A percentile compares a stretch with the other conserved stretches of the same genome.
phyloP scores from a whole-genome alignment of 164 flowering plant genomes.

The Vitis amurensis region DNA sequence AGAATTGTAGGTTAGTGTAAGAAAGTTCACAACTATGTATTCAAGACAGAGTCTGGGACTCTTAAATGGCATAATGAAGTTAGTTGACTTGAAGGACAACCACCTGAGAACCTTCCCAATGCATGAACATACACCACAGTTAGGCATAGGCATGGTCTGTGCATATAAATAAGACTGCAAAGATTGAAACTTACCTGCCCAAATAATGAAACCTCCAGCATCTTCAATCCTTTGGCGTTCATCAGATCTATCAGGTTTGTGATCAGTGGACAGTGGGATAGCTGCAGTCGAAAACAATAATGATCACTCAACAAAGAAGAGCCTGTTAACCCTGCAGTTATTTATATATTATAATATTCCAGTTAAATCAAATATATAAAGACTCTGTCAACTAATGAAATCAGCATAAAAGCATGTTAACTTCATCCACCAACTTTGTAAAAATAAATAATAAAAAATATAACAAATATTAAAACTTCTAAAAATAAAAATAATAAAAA shows the following conservation, averaged over 20 bases:
- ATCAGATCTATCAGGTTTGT: conserved; percentile 86
- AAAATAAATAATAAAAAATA: no score
- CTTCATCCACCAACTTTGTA: no score
- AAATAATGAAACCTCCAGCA: conserved; percentile 78
- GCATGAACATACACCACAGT: background rate
- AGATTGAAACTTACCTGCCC: conserved; percentile 63
- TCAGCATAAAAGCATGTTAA: no score
- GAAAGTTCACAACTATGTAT: no score
- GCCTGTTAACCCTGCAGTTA: no score
- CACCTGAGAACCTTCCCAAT: background rate
- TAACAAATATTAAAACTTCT: no score
- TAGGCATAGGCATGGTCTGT: conserved; percentile 1
- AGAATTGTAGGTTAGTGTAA: no score
- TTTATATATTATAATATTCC: no score
- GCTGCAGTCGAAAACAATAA: conserved; percentile 41
- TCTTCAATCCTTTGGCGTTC: conserved; percentile 79
- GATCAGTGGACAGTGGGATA: conserved; percentile 70
- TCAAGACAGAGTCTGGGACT: background rate
- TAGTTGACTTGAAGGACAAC: no score
- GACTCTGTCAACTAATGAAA: no score
- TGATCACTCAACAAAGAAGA: background rate
- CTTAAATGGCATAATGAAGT: background rate
- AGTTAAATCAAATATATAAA: no score
- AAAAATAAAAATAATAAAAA: no score
- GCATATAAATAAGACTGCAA: background rate